Evolutionary conservation across 805 yeast species (phyloP).

Genomic region (Cyberlindnera americana): DNA sequence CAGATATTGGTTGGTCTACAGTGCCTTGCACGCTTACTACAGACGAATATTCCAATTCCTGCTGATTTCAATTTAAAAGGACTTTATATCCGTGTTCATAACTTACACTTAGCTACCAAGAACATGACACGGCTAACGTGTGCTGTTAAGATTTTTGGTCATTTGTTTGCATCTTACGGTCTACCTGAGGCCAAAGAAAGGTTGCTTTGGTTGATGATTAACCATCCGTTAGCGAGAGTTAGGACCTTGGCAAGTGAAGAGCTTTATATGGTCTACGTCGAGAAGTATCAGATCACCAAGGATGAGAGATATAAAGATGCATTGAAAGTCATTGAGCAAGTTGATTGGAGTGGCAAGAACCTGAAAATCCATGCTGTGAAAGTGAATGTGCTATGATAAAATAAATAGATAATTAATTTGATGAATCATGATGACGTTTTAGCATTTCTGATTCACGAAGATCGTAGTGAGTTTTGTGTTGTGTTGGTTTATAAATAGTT

Average conservation of each 20-base stretch:
- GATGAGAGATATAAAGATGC: slow-evolving; percentile 29
- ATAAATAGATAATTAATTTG: too few relatives aligned
- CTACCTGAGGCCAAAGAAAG: slow-evolving; percentile 19
- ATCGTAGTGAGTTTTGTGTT: slow-evolving; percentile 9
- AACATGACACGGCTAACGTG: slow-evolving; percentile 35
- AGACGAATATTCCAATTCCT: slow-evolving; percentile 22
- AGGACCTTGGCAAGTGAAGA: slow-evolving; percentile 40
- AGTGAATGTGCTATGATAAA: slow-evolving; percentile 2
- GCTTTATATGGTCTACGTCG: slow-evolving; percentile 36
- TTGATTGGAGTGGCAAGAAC: slow-evolving; percentile 20
- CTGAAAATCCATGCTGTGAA: slow-evolving; percentile 1
- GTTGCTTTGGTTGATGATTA: slow-evolving; percentile 29
- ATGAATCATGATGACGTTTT: slow-evolving; percentile 5
- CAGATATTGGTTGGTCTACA: slow-evolving; percentile 24
- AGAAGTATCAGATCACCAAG: slow-evolving; percentile 30
- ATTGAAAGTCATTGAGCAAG: slow-evolving; percentile 10
- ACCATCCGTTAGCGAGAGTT: slow-evolving; percentile 32
- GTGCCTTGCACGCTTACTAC: slow-evolving; percentile 22
- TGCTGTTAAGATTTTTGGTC: slow-evolving; percentile 43
- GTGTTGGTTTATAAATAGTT: not conserved
- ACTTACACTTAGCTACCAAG: slow-evolving; percentile 50
- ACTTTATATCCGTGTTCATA: slow-evolving; percentile 47
- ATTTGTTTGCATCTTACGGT: slow-evolving; percentile 27
- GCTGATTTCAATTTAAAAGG: slow-evolving; percentile 27
- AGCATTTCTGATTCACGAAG: slow-evolving; percentile 8